A percentile compares a stretch with the other conserved stretches of the same genome.
Conservation (phyloP, 208 protist genomes). For the Lotmaria passim region DNA sequence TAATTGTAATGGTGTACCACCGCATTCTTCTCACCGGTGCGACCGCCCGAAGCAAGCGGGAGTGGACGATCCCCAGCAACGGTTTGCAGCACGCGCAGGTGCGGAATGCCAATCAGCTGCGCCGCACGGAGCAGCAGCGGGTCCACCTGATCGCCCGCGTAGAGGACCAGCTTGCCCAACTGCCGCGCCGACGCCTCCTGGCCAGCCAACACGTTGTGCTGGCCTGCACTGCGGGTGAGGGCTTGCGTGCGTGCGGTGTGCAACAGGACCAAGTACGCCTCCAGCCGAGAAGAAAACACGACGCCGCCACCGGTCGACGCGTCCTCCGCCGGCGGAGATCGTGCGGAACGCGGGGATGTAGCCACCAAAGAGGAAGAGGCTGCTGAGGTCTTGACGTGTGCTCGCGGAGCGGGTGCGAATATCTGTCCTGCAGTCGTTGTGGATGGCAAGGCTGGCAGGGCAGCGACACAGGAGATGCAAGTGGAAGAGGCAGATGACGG, state of each 20-base stretch:
- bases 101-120: constrained; percentile 56
- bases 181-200: constrained; percentile 23
- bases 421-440: constrained; percentile 17
- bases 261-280: constrained; percentile 63
- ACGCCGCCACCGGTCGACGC: constrained; percentile 47
- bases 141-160: constrained; percentile 76
- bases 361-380: neutral
- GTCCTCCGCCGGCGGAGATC: neutral
- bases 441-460: constrained; percentile 19
- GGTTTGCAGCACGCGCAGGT: constrained; percentile 65
- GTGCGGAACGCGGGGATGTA: neutral
- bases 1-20: constrained; percentile 41
- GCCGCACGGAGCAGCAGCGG: constrained; percentile 49
- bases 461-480: neutral
- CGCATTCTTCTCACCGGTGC: neutral
- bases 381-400: neutral
- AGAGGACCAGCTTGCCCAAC: constrained; percentile 51
- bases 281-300: constrained; percentile 43
- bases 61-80: constrained; percentile 27
- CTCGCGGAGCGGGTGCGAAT: constrained; percentile 11
- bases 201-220: constrained; percentile 27
- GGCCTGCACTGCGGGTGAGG: constrained; percentile 31
- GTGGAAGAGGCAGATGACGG: neutral
- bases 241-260: constrained; percentile 60
- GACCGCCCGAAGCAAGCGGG: neutral